Percentiles rank a stretch among this genome's conserved stretches.
Conservation (phyloP, 2,329 filamentous ascomycete genomes). For the Furcasterigmium sp. region DNA sequence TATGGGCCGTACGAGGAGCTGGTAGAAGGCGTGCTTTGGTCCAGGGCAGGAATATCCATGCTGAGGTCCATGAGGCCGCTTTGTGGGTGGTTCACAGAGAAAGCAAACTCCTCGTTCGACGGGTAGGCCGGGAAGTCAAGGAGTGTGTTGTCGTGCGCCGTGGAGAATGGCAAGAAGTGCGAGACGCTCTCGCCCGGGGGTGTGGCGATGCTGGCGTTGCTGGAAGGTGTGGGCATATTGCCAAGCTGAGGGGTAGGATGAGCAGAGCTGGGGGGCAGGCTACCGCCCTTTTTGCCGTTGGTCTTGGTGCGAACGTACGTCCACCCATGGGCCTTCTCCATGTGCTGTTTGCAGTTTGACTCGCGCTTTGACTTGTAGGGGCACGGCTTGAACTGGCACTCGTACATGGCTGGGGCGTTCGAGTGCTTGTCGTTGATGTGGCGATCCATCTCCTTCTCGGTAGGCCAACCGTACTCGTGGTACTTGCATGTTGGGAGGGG, state of each 20-base stretch:
- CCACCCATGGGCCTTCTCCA: slow-evolving; percentile 95
- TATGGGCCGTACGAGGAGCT: slow-evolving; percentile 39
- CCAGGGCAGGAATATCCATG: slow-evolving; percentile 36
- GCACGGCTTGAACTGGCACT: slow-evolving; percentile 79
- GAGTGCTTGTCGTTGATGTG: slow-evolving; percentile 97
- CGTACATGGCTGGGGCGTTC: slow-evolving; percentile 69
- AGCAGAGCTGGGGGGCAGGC: slow-evolving; percentile 39
- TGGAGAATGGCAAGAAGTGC: slow-evolving; percentile 16
- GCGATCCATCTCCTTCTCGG: slow-evolving; percentile 94
- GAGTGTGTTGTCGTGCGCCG: slow-evolving; percentile 16
- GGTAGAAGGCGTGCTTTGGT: slow-evolving; percentile 46
- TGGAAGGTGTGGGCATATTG: slow-evolving; percentile 58
- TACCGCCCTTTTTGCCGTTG: slow-evolving; percentile 55
- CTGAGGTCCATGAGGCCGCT: slow-evolving; percentile 28
- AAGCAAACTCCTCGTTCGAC: slow-evolving; percentile 39
- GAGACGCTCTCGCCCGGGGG: slow-evolving; percentile 45
- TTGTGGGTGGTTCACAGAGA: slow-evolving; percentile 21
- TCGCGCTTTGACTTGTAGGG: slow-evolving; percentile 93
- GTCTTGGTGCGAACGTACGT: slow-evolving; percentile 89
- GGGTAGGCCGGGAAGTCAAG: slow-evolving; percentile 46
- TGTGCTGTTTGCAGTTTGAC: slow-evolving; percentile 97
- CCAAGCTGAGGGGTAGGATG: slow-evolving; percentile 55
- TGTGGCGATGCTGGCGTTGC: slow-evolving; percentile 52
- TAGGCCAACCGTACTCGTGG: slow-evolving; percentile 85
- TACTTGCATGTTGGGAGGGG: slow-evolving; percentile 80